These are phyloP conservation scores for Alternaria gaisen DNA, from an alignment of 2,329 filamentous ascomycete species.

Conservation along the genomic window DNA sequence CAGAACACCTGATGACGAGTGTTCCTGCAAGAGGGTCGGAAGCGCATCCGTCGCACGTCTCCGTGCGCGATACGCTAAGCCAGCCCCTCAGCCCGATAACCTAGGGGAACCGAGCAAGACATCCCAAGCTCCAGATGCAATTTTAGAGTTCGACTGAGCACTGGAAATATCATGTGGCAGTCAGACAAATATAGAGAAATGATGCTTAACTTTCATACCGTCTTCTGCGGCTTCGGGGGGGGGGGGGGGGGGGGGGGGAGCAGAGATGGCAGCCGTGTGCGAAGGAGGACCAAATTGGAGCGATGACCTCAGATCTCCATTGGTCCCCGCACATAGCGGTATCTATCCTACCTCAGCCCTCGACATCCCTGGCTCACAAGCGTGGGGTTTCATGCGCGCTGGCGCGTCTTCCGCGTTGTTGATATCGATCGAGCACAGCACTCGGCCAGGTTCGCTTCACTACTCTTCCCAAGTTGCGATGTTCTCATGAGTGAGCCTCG, in stretches of 20 bases:
- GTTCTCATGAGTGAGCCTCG: neutral
- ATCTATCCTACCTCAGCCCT: neutral
- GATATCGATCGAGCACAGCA: neutral
- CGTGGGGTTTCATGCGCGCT: neutral
- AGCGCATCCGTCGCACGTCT: constrained; percentile 4
- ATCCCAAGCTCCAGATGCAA: neutral
- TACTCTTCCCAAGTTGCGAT: neutral
- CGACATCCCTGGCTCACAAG: neutral
- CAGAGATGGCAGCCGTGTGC: neutral
- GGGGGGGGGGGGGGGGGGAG: no score
- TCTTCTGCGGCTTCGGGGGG: no score
- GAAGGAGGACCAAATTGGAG: neutral
- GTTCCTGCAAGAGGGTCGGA: neutral
- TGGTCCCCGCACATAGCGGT: neutral
- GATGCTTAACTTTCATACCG: neutral
- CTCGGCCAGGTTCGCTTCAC: neutral
- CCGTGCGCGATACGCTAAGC: neutral
- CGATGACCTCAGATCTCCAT: neutral
- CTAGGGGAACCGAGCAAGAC: neutral
- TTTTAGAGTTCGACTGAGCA: neutral
- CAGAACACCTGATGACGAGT: neutral
- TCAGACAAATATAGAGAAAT: neutral
- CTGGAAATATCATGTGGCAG: neutral
- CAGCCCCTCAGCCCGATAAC: neutral
- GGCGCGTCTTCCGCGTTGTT: neutral